Base-by-base conservation (phyloP, 2,329 filamentous ascomycete genomes). In the Seiridium cupressi region DNA sequence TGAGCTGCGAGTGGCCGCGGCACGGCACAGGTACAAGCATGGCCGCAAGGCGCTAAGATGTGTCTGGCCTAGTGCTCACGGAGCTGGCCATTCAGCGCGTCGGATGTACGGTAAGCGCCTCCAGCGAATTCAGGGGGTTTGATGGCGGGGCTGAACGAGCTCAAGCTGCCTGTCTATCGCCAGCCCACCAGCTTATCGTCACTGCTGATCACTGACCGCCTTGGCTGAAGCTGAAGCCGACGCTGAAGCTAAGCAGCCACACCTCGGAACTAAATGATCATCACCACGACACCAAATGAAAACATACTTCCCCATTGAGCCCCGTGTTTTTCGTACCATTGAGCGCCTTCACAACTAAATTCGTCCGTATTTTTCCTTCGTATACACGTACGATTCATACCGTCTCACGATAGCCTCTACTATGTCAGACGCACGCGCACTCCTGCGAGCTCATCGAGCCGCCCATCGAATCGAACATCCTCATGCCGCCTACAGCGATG, bases 351-450 rank as follows among this genome's bases (percentile, higher is more conserved):
- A 26, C 18, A 26, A 26, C 18, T 26, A 26, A 26, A 26, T 26
- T 26, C 18, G 18, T 26, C 18, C 18, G 18, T 26, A 26, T 26
- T 26, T 26, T 26, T 26, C 18, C 18, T 26, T 26, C 18, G 18
- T 26, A 26, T 26, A 26, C 18, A 26, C 18, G 18, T 26, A 26
- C 18, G 18, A 26, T 26, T 2, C 38, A 42, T 42, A 42, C 38
- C 38, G 7, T 42, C 38, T 13, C 38, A 7, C 38, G 38, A 7
- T 8, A 42, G 38, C 38, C 13, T 13, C 38, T 48, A 62, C 51
- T 64, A 94, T 95, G 90, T 82, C 91, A 66, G 91, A 96, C 74
- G 89, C 92, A 34, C 89, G 92, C 68, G 85, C 90, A 42, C 84
- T 96, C 54, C 83, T 96, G 60, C 90, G 91, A 67, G 89, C 88